Evolutionary conservation across 2,329 filamentous ascomycete species (phyloP), one percentile per base, ranked within the genome.

Genomic region (Lasiodiplodia sp.): DNA sequence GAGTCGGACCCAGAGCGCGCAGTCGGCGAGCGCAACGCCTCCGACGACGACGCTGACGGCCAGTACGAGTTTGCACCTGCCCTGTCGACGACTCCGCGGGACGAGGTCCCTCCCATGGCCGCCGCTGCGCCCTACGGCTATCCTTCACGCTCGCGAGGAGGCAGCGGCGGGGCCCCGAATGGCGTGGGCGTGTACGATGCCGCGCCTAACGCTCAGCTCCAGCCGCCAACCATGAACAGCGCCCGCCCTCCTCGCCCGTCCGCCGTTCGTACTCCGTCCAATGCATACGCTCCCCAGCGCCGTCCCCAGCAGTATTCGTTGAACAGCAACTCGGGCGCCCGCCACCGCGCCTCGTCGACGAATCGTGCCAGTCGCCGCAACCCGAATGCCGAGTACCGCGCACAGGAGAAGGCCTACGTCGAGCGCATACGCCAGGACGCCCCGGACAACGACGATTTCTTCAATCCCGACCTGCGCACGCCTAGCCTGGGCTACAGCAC

Each of bases 351-450:
- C 8, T 85, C 83, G 7, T 89, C 88, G 2, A 79, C 84, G 2
- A 86, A 86, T 70, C 82, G 89, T 71, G 76, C 18, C 44, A 47
- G 78, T 49, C 78, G 84, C 47, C 82, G 87, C 71, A 91, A 92
- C 74, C 90, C 90, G 11, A 90, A 91, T 74, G 89, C 89, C 65
- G 89, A 91, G 73, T 93, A 92, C 77, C 85, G 92, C 70, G 92
- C 92, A 58, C 93, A 98, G 80, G 95, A 98, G 80, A 93, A 94
- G 78, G 95, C 95, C 68, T 99, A 99, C 78, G 91, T 98, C 40
- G 93, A 97, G 79, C 90, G 95, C 73, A 87, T 98, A 76, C 90
- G 94, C 69, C 93, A 96, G 77, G 92, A 96, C 72, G 88, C 89
- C 69, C 75, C 74, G 11, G 80, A 82, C 53, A 82, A 84, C 55